Percentiles rank a stretch among this genome's conserved stretches.
Conservation (phyloP, 768 basidiomycete species). For the Sporobolomyces phaffii region DNA sequence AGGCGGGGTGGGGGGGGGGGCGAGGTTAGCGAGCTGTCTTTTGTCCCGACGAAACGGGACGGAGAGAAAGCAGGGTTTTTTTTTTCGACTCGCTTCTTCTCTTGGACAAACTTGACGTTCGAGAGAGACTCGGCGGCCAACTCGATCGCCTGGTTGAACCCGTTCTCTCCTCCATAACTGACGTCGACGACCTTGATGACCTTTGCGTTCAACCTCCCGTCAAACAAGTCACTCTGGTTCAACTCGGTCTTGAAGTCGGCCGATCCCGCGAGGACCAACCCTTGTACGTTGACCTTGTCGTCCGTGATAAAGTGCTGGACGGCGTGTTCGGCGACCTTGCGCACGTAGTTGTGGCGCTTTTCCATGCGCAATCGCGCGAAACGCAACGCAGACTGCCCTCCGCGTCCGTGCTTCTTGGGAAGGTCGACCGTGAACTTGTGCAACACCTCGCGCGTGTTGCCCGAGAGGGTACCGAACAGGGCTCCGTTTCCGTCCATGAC, state of each 20-base stretch:
- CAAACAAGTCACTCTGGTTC: conserved; percentile 92
- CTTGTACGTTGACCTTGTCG: conserved; percentile 97
- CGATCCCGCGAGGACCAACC: conserved; percentile 88
- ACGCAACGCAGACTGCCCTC: conserved; percentile 98
- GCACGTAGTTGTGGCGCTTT: conserved; percentile 98
- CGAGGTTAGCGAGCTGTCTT: background rate
- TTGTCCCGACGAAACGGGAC: background rate
- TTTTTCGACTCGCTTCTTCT: conserved; percentile 64
- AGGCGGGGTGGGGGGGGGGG: no score
- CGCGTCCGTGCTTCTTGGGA: conserved; percentile 99
- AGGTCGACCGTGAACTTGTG: conserved; percentile 99
- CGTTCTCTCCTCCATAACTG: conserved; percentile 96
- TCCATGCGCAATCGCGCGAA: conserved; percentile 99
- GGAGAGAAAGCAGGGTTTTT: no score
- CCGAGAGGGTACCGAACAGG: conserved; percentile 88
- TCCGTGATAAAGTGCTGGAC: conserved; percentile 97
- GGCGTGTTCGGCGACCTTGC: conserved; percentile 93
- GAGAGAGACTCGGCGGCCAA: conserved; percentile 89
- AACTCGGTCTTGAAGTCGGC: conserved; percentile 99
- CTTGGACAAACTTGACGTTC: conserved; percentile 99
- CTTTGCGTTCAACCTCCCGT: conserved; percentile 76
- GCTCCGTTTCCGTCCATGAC: conserved; percentile 99
- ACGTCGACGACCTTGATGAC: conserved; percentile 98
- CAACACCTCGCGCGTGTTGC: conserved; percentile 92
- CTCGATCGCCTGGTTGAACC: conserved; percentile 99